These are phyloP conservation scores for Yarrowia sp. DNA, from an alignment of 805 yeast species.

Conservation along the genomic window DNA sequence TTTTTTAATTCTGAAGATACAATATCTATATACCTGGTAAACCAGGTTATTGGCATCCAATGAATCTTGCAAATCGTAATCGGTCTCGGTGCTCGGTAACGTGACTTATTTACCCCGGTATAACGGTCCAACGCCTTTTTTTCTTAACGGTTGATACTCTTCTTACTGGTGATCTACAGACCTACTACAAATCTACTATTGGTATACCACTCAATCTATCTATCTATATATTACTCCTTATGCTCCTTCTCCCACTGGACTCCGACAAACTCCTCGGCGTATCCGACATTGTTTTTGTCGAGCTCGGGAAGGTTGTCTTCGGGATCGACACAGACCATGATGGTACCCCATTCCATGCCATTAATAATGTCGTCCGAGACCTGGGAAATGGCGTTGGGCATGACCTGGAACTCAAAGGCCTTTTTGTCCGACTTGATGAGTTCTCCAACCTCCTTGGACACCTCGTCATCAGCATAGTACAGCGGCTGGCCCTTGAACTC, in stretches of 20 bases:
- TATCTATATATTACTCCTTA: neutral
- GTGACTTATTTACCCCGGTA: too few species aligned
- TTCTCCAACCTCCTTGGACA: slow-evolving; percentile 44
- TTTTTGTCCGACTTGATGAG: slow-evolving; percentile 48
- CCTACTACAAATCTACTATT: too few species aligned
- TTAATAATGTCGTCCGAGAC: slow-evolving; percentile 43
- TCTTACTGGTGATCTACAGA: too few species aligned
- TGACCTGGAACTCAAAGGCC: slow-evolving; percentile 79
- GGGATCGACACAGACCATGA: slow-evolving; percentile 71
- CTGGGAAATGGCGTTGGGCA: slow-evolving; percentile 84
- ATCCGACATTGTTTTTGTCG: slow-evolving; percentile 69
- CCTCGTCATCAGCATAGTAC: slow-evolving; percentile 62
- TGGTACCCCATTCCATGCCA: slow-evolving; percentile 99
- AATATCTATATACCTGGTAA: too few species aligned
- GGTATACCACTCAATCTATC: too few species aligned
- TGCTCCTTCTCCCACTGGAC: slow-evolving; percentile 71
- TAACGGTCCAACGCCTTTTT: too few species aligned
- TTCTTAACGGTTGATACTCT: too few species aligned
- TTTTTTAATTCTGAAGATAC: too few species aligned
- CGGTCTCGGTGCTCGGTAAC: too few species aligned
- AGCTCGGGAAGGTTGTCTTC: slow-evolving; percentile 55
- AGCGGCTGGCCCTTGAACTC: slow-evolving; percentile 77
- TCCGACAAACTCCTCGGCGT: slow-evolving; percentile 74
- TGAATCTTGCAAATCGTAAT: too few species aligned
- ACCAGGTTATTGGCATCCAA: too few species aligned